Percentiles rank a stretch among this genome's conserved stretches.
Conservation (phyloP, 345 rosid genomes). For the Aquilaria sinensis region DNA sequence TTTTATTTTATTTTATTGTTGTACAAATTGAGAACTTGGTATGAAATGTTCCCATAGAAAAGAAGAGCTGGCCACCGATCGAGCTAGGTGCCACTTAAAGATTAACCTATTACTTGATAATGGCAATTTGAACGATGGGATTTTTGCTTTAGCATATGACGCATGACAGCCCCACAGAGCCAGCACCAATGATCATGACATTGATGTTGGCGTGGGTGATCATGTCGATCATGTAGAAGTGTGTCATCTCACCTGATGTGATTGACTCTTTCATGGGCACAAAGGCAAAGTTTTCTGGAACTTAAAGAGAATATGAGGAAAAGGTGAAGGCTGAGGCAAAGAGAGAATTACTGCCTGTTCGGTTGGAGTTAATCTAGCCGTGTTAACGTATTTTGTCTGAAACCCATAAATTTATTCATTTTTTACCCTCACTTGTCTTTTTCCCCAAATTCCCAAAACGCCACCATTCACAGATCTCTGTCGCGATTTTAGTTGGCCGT, state of each 20-base stretch:
- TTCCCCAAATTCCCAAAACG: too few relatives aligned
- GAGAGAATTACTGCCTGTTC: constrained; percentile 7
- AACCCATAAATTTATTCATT: too few relatives aligned
- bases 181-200: constrained; percentile 67
- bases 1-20: too few relatives aligned
- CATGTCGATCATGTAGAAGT: constrained; percentile 72
- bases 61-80: constrained; percentile 65
- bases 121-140: constrained; percentile 50
- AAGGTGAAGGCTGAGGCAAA: constrained; percentile 28
- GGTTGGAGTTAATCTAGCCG: too few relatives aligned
- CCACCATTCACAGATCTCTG: too few relatives aligned
- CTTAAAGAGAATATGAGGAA: constrained; percentile 32
- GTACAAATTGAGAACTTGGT: too few relatives aligned
- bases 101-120: constrained; percentile 69
- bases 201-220: constrained; percentile 63
- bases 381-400: too few relatives aligned
- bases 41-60: constrained; percentile 47
- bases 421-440: too few relatives aligned
- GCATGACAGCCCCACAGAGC: constrained; percentile 63
- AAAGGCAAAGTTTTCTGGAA: constrained; percentile 46
- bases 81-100: constrained; percentile 80
- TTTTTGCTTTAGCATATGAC: constrained; percentile 73
- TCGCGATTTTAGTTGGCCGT: too few relatives aligned
- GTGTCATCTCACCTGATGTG: constrained; percentile 64
- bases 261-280: constrained; percentile 58